Conservation (phyloP, 2,329 filamentous ascomycete species). For the Beauveria sp. region DNA sequence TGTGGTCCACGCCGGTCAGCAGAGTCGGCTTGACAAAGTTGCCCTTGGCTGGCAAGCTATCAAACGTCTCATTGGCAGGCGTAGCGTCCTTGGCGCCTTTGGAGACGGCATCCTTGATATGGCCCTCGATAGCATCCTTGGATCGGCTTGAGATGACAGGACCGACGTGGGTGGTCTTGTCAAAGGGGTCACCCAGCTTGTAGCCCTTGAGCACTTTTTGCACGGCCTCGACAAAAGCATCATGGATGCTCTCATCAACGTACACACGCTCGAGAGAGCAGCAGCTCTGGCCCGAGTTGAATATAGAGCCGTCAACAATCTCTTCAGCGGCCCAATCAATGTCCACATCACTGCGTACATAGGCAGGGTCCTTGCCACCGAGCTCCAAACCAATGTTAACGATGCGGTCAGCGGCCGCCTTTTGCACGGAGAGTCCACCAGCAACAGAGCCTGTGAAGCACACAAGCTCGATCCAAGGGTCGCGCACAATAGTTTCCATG, state of each 20-base stretch:
- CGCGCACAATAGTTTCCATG: slow-evolving; percentile 71
- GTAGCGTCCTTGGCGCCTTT: slow-evolving; percentile 82
- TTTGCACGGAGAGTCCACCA: slow-evolving; percentile 78
- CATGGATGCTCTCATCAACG: slow-evolving; percentile 77
- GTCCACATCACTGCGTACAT: slow-evolving; percentile 79
- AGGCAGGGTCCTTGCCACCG: slow-evolving; percentile 91
- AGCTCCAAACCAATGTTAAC: slow-evolving; percentile 85
- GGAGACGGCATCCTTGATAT: slow-evolving; percentile 72
- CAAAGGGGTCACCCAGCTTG: slow-evolving; percentile 79
- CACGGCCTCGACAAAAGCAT: slow-evolving; percentile 69
- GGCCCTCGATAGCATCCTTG: slow-evolving; percentile 66
- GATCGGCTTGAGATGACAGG: slow-evolving; percentile 80
- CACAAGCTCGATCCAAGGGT: slow-evolving; percentile 69
- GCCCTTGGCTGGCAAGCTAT: slow-evolving; percentile 62
- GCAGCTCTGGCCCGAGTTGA: slow-evolving; percentile 98
- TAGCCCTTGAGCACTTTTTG: slow-evolving; percentile 76
- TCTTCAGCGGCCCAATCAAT: slow-evolving; percentile 85
- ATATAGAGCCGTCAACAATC: slow-evolving; percentile 91
- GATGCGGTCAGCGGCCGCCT: slow-evolving; percentile 74
- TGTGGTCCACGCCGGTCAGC: slow-evolving; percentile 69
- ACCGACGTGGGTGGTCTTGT: slow-evolving; percentile 72
- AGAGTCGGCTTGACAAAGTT: slow-evolving; percentile 87
- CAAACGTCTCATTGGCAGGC: slow-evolving; percentile 72
- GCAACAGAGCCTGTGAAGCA: slow-evolving; percentile 94
- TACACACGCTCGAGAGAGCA: slow-evolving; percentile 90